Conservation (phyloP, 306 rosid genomes). For the Glycyrrhiza uralensis region DNA sequence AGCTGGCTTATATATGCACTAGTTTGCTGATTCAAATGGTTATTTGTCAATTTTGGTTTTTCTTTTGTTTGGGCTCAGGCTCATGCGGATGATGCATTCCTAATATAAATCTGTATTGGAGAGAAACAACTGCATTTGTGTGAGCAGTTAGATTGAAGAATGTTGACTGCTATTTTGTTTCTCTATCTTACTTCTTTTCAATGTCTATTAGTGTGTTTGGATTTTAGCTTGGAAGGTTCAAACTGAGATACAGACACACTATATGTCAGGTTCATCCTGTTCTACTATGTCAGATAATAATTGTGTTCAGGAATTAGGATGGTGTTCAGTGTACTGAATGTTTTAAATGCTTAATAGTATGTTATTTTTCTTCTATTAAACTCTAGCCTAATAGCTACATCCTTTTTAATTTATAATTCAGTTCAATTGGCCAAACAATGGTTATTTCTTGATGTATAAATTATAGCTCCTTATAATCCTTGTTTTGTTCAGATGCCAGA, state of each 20-base stretch:
- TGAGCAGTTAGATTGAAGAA: neutral
- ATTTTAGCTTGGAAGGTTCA: no score
- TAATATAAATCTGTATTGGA: neutral
- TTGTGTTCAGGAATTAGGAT: neutral
- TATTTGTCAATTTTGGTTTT: no score
- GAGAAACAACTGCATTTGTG: neutral
- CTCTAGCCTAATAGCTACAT: no score
- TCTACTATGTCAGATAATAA: neutral
- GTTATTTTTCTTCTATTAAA: no score
- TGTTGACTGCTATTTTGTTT: neutral
- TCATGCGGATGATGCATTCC: neutral
- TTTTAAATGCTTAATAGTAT: no score
- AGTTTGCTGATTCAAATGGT: no score
- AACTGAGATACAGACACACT: no score
- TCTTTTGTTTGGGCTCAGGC: neutral
- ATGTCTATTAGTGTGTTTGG: no score
- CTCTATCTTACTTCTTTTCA: neutral
- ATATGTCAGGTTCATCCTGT: neutral
- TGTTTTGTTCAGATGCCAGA: constrained; percentile 77
- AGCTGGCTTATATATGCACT: neutral
- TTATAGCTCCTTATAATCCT: no score
- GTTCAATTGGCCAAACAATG: no score
- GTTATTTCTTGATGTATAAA: no score
- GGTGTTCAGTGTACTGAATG: neutral
- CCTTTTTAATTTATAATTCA: no score